Evolutionary conservation across 306 rosid species (phyloP), one percentile per base, ranked within the genome.

Genomic region (Luffa acutangula): DNA sequence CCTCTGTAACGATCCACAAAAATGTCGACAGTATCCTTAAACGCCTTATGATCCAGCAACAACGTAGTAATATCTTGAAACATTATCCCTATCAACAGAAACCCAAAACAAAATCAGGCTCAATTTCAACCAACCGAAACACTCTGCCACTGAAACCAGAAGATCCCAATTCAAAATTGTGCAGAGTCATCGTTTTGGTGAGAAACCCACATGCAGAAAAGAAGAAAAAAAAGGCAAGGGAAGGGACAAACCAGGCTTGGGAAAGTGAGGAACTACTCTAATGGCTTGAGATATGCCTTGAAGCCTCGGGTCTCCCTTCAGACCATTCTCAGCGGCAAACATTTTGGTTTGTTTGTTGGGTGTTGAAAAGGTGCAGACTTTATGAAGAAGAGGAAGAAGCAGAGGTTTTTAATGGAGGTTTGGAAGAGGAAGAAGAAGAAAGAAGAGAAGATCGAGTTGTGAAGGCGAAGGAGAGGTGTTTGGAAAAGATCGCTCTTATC

Each of bases 1-100:
- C 89, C 85, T 87, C 97, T 90, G 93, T 95, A 95, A 87, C 99
- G 99, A 89, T 95, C 97, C 86, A 95, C 97, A 86, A 95, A 95
- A 83, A 95, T 95, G 87, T 95, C 99, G 80, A 95, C 89, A 9
- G 97, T 88, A 78, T 95, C 87, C 83, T 95, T 95, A 81, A 95
- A 95, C 69, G 93, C 91, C 90, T 93, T 95, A 83, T 89, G 99
- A 93, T 95, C 97, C 80, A 93, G 85, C 94, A 95, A 80, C 96
- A 95, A 91, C 86, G 99, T 95, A 82, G 99, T 95, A 77, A 95
- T 95, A 81, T 95, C 99, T 72, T 95, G 99, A 86, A 95, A 95
- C 97, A 95, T 95, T 75, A 95, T 95, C 82, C 99, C 99, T 95
- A 83, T 21, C 6, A 46, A 7, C 9, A 12, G 21, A 45, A 84